Conservation (phyloP, 352 stramenopile species). For the Pythium monospermum region DNA sequence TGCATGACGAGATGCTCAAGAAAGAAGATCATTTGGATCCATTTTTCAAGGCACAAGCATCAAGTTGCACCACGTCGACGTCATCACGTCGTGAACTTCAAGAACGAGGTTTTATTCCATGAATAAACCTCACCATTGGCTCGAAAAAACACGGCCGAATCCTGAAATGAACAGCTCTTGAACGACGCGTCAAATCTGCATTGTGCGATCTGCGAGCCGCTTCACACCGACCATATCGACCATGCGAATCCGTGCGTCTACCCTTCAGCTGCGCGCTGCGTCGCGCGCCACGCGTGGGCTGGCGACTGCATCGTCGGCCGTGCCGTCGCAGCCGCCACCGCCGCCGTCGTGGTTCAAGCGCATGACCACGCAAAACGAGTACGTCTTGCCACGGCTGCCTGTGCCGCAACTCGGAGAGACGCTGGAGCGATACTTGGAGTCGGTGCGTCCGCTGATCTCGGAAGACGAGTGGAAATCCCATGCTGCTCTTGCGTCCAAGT, state of each 20-base stretch:
- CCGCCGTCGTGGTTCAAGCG: conserved; percentile 34
- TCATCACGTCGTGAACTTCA: conserved; percentile 24
- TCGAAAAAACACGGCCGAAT: conserved; percentile 7
- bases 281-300: conserved; percentile 10
- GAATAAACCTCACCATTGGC: conserved; percentile 15
- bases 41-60: too few relatives aligned
- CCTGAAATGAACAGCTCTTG: too few relatives aligned
- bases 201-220: background rate
- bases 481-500: conserved; percentile 38
- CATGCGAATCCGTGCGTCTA: conserved; percentile 17
- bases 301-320: conserved; percentile 2
- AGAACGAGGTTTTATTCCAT: conserved; percentile 22
- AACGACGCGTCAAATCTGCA: too few relatives aligned
- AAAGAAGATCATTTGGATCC: too few relatives aligned
- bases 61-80: conserved; percentile 10
- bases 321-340: conserved; percentile 1
- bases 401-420: conserved; percentile 80
- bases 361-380: conserved; percentile 35
- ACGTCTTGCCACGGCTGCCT: conserved; percentile 43
- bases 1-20: too few relatives aligned
- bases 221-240: background rate
- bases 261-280: conserved; percentile 14
- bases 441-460: conserved; percentile 53
- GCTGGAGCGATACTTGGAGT: conserved; percentile 52
- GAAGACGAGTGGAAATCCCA: conserved; percentile 42